A percentile compares a stretch with the other conserved stretches of the same genome.
These are phyloP conservation scores for Boletus rubropictus DNA, from an alignment of 768 basidiomycete species.

Conservation along the genomic window DNA sequence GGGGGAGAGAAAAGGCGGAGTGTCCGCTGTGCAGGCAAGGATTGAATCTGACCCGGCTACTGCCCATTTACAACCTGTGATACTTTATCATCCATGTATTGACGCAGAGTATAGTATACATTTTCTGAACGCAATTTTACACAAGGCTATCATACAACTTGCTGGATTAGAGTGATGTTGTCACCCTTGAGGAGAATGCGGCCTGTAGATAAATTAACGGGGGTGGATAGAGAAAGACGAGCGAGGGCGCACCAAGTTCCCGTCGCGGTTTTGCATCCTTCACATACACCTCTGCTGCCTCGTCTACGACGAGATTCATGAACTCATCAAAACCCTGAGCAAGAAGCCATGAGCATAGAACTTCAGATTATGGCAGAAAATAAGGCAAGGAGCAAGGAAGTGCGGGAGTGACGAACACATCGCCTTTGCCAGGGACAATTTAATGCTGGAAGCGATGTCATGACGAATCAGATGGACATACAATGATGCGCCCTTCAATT, in stretches of 20 bases:
- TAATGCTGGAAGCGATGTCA: constrained; percentile 33
- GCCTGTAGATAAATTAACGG: constrained; percentile 41
- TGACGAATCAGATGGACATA: constrained; percentile 43
- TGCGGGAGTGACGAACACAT: constrained; percentile 16
- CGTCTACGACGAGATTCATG: constrained; percentile 96
- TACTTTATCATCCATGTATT: constrained; percentile 5
- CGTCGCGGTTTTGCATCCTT: constrained; percentile 82
- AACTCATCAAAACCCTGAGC: constrained; percentile 96
- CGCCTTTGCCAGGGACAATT: constrained; percentile 37
- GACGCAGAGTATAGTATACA: constrained; percentile 20
- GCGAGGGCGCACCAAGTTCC: constrained; percentile 64
- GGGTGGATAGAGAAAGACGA: neutral
- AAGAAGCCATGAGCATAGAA: constrained; percentile 21
- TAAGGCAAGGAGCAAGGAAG: constrained; percentile 1
- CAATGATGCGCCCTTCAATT: constrained; percentile 92
- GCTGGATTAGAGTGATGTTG: constrained; percentile 96
- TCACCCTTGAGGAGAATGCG: constrained; percentile 96
- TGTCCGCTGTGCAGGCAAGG: constrained; percentile 84
- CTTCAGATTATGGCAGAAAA: neutral
- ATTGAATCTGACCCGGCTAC: constrained; percentile 57
- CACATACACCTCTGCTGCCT: constrained; percentile 86
- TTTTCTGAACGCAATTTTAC: constrained; percentile 9
- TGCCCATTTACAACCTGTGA: constrained; percentile 84
- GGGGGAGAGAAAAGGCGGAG: constrained; percentile 87
- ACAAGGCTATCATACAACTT: constrained; percentile 33